Conservation (phyloP, 805 yeast genomes). For the Hanseniaspora occidentalis region DNA sequence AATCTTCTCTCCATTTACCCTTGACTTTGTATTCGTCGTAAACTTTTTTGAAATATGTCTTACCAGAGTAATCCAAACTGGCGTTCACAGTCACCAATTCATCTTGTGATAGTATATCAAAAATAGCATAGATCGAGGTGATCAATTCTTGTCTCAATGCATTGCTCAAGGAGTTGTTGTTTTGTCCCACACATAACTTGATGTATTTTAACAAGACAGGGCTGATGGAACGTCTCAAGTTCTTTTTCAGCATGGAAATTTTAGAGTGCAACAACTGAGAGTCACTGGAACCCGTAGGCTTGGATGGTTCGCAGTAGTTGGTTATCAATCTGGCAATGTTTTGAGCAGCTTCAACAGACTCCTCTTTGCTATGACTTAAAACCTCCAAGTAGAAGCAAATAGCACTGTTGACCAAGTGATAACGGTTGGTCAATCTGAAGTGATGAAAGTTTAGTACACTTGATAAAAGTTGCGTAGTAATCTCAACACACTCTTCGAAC, state of each 20-base stretch:
- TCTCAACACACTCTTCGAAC: slow-evolving; percentile 24
- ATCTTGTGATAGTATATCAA: slow-evolving; percentile 54
- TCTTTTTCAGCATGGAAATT: slow-evolving; percentile 40
- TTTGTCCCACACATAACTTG: slow-evolving; percentile 23
- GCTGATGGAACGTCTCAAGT: slow-evolving; percentile 45
- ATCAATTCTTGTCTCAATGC: slow-evolving; percentile 36
- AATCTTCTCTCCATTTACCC: slow-evolving; percentile 73
- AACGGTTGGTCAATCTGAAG: slow-evolving; percentile 54
- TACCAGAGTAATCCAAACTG: slow-evolving; percentile 56
- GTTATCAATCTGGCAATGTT: slow-evolving; percentile 45
- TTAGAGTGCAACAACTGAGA: slow-evolving; percentile 38
- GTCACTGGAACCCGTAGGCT: slow-evolving; percentile 18
- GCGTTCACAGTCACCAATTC: slow-evolving; percentile 55
- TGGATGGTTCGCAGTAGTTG: slow-evolving; percentile 64
- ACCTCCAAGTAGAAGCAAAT: slow-evolving; percentile 40
- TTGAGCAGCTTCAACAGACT: slow-evolving; percentile 29
- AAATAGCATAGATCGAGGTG: slow-evolving; percentile 45
- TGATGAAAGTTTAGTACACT: slow-evolving; percentile 56
- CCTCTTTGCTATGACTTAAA: slow-evolving; percentile 1
- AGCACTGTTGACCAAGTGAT: slow-evolving; percentile 46
- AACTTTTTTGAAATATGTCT: slow-evolving; percentile 51
- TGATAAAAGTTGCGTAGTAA: slow-evolving; percentile 40
- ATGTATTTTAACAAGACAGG: slow-evolving; percentile 53
- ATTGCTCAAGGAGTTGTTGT: neutral
- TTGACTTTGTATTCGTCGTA: slow-evolving; percentile 61